Evolutionary conservation across 1,284 basidiomycete genomes (phyloP).

Genomic region (Bjerkandera adusta): DNA sequence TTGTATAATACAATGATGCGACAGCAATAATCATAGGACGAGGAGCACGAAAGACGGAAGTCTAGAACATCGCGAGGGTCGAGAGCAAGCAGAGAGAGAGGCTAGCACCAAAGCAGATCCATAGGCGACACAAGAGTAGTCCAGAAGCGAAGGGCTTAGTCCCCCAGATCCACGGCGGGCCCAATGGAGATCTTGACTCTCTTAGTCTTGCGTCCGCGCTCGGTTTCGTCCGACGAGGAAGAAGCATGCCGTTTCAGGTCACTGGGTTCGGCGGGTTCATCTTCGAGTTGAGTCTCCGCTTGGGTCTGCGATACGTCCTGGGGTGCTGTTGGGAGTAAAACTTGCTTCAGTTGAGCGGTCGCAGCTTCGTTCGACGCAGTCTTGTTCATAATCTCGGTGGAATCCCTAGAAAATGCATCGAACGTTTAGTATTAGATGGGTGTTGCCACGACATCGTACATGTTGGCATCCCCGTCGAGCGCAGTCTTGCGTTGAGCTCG

Average conservation of each 20-base stretch:
- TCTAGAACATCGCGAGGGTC: neutral
- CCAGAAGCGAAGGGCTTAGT: conserved; percentile 22
- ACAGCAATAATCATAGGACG: neutral
- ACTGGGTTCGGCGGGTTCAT: conserved; percentile 11
- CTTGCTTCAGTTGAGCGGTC: neutral
- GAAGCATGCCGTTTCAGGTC: conserved; percentile 30
- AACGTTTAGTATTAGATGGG: neutral
- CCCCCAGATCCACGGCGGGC: conserved; percentile 37
- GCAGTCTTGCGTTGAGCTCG: conserved; percentile 18
- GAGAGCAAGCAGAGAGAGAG: neutral
- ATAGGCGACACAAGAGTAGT: neutral
- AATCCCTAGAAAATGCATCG: conserved; percentile 1
- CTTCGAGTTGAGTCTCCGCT: conserved; percentile 42
- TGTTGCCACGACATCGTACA: conserved; percentile 16
- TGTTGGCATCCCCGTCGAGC: conserved; percentile 17
- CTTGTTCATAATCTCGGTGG: no score
- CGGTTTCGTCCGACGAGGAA: conserved; percentile 11
- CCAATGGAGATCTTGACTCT: conserved; percentile 41
- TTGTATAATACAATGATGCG: no score
- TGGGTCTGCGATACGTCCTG: conserved; percentile 51
- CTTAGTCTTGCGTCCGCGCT: conserved; percentile 26
- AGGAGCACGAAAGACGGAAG: neutral
- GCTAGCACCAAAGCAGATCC: neutral
- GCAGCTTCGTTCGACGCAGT: neutral
- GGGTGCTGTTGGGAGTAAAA: conserved; percentile 7